A percentile compares a stretch with the other conserved stretches of the same genome.
These are phyloP conservation scores for Annona squamosa DNA, from an alignment of 164 flowering plant species.

Conservation along the genomic window DNA sequence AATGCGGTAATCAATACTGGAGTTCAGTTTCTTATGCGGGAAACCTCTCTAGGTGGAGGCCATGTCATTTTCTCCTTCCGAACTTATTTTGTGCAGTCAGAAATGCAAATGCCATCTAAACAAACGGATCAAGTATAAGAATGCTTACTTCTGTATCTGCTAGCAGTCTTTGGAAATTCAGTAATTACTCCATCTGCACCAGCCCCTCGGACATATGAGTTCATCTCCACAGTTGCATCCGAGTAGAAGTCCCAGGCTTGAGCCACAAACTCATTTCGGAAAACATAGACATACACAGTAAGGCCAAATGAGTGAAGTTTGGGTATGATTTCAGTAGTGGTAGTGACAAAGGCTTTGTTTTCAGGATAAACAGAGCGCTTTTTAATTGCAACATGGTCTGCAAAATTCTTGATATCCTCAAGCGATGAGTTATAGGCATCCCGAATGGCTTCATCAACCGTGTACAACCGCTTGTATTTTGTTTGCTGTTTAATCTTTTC, in stretches of 20 bases:
- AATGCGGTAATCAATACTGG: not conserved
- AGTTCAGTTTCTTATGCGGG: not conserved
- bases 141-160: conserved; percentile 64
- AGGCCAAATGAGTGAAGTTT: conserved; percentile 47
- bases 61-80: not conserved
- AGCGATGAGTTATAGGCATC: conserved; percentile 41
- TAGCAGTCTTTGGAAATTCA: conserved; percentile 76
- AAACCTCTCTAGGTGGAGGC: not conserved
- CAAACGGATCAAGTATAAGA: not conserved
- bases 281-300: conserved; percentile 46
- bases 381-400: conserved; percentile 50
- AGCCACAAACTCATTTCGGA: conserved; percentile 73
- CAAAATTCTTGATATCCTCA: conserved; percentile 60
- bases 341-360: conserved; percentile 24
- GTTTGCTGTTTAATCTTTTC: conserved; percentile 32
- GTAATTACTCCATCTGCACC: conserved; percentile 69
- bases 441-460: conserved; percentile 45
- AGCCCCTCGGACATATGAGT: conserved; percentile 33
- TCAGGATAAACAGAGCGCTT: conserved; percentile 49
- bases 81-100: not conserved
- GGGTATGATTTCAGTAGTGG: conserved; percentile 35
- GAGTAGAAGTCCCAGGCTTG: conserved; percentile 90
- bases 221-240: conserved; percentile 73
- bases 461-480: conserved; percentile 56
- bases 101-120: not conserved